Percentiles rank a stretch among this genome's conserved stretches.
Evolutionary conservation across 176 grass and related monocot species (phyloP).

Genomic region (Triticum monococcum): DNA sequence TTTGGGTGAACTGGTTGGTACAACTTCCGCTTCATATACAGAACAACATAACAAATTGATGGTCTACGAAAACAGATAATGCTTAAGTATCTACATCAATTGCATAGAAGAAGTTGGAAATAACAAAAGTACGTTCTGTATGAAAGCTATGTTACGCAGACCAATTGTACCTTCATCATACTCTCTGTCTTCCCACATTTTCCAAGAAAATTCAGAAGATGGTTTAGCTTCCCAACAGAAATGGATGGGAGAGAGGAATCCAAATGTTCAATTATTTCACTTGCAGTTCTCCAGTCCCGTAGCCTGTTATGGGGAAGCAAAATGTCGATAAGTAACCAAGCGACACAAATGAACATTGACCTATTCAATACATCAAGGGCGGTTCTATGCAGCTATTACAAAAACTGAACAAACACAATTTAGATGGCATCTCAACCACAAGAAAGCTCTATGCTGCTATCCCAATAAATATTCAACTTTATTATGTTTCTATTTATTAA

Average conservation of each 20-base stretch:
- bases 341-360: slow-evolving; percentile 14
- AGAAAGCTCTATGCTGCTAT: slow-evolving; percentile 5
- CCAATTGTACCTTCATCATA: slow-evolving; percentile 85
- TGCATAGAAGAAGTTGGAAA: not conserved
- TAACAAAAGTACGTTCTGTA: not conserved
- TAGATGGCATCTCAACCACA: not conserved
- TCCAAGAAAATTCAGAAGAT: slow-evolving; percentile 88
- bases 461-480: not conserved
- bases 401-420: not conserved
- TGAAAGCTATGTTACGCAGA: not conserved
- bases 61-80: slow-evolving; percentile 6
- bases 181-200: slow-evolving; percentile 84
- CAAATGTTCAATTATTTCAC: slow-evolving; percentile 67
- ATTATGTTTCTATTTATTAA: not conserved
- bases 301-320: slow-evolving; percentile 49
- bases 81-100: slow-evolving; percentile 15
- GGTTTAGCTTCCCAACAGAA: slow-evolving; percentile 79
- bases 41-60: slow-evolving; percentile 10
- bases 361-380: not conserved
- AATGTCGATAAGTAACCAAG: slow-evolving; percentile 6
- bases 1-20: not conserved
- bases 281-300: slow-evolving; percentile 83
- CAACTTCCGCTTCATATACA: not conserved
- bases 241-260: slow-evolving; percentile 69
- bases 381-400: not conserved